Evolutionary conservation across 306 rosid genomes (phyloP).

Genomic region (Cicer cuneatum): DNA sequence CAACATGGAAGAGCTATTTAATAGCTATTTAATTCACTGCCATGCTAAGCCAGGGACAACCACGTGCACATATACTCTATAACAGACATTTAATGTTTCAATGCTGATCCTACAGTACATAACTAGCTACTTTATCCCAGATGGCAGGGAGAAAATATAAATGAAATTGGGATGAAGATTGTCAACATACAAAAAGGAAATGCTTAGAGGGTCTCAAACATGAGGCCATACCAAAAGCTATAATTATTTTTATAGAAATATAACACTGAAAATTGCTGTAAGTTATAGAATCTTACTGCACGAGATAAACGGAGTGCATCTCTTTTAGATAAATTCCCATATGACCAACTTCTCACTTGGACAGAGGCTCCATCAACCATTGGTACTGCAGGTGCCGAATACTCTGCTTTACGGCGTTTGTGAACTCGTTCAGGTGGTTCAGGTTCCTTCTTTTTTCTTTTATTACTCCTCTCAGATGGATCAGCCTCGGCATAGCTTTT

Average conservation of each 20-base stretch:
- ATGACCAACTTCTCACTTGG: constrained; percentile 95
- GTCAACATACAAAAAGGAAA: constrained; percentile 13
- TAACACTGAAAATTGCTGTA: neutral
- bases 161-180: neutral
- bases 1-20: constrained; percentile 17
- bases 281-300: constrained; percentile 62
- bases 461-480: constrained; percentile 76
- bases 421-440: constrained; percentile 78
- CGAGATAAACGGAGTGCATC: constrained; percentile 91
- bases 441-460: constrained; percentile 87
- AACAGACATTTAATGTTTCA: constrained; percentile 1
- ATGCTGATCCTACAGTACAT: constrained; percentile 29
- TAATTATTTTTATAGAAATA: constrained; percentile 6
- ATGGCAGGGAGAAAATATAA: constrained; percentile 18
- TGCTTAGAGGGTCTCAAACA: neutral
- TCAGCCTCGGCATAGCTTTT: constrained; percentile 91
- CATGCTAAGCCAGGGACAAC: constrained; percentile 14
- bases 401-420: constrained; percentile 84
- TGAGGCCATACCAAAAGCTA: constrained; percentile 14
- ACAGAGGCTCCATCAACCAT: constrained; percentile 88
- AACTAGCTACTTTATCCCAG: neutral
- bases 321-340: constrained; percentile 88
- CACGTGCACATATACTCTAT: neutral
- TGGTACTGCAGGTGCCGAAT: constrained; percentile 71
- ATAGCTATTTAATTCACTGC: constrained; percentile 12